These are phyloP conservation scores for Yamadazyma ubonensis DNA, from an alignment of 805 yeast species.

Conservation along the genomic window DNA sequence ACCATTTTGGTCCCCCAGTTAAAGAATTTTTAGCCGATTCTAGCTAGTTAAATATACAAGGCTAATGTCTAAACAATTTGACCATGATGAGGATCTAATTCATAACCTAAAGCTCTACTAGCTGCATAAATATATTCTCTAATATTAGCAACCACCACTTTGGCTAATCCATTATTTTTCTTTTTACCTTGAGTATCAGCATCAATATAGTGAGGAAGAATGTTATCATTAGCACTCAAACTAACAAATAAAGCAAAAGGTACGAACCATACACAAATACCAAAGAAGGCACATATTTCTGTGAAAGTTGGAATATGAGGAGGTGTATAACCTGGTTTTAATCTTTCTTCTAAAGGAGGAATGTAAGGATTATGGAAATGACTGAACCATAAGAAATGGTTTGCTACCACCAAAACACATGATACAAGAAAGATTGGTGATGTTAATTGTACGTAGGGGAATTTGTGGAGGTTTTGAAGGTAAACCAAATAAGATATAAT, in stretches of 20 bases:
- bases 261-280: slow-evolving; percentile 87
- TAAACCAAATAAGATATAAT: slow-evolving; percentile 71
- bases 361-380: slow-evolving; percentile 71
- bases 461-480: slow-evolving; percentile 69
- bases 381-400: slow-evolving; percentile 89
- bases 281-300: slow-evolving; percentile 94
- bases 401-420: slow-evolving; percentile 68
- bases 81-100: slow-evolving; percentile 58
- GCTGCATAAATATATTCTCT: slow-evolving; percentile 48
- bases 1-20: slow-evolving; percentile 78
- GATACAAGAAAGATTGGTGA: slow-evolving; percentile 70
- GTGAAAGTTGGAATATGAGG: slow-evolving; percentile 77
- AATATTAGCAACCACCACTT: slow-evolving; percentile 55
- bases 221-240: slow-evolving; percentile 86
- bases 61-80: slow-evolving; percentile 34
- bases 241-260: slow-evolving; percentile 93
- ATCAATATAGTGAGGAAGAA: slow-evolving; percentile 60
- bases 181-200: slow-evolving; percentile 24
- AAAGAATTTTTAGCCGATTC: slow-evolving; percentile 51
- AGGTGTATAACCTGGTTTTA: slow-evolving; percentile 57
- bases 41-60: slow-evolving; percentile 1
- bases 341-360: slow-evolving; percentile 64
- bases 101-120: slow-evolving; percentile 62
- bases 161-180: slow-evolving; percentile 58
- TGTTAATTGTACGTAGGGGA: slow-evolving; percentile 78